Base-by-base conservation (phyloP, 1,139 yeast genomes). In the Hyphopichia khmerensis region DNA sequence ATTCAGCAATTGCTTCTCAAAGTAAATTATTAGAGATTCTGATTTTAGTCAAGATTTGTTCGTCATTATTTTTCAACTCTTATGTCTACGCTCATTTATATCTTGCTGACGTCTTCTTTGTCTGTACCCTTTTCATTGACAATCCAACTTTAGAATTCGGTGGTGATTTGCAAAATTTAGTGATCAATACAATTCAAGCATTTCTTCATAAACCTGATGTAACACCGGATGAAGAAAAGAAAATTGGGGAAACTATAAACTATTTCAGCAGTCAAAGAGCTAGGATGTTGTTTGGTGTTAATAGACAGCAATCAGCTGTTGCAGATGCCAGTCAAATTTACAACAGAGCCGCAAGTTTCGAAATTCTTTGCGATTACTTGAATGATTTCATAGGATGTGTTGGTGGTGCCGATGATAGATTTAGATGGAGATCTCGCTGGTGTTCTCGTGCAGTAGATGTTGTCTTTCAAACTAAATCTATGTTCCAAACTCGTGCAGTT, bases 21-120 rank as follows among this genome's bases (percentile, higher is more conserved):
- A 74, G 80, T 19, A 74, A 77, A 50, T 81, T 93, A 79, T 77
- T 86, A 44, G 96, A 88, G 59, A 75, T 87, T 4, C 78, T 81
- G 30, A 85, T 88, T 4, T 63, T 89, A 52, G 81, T 86, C 6
- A 81, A 80, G 53, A 76, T 86, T 41, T 72, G 86, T 41, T 77
- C 87, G 2, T 79, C 85, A 6, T 61, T 87, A 36, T 81, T 88
- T 48, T 89, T 88, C 67, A 93, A 87, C 58, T 80, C 90, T 0
- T 72, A 82, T 39, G 64, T 76, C 24, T 74, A 83, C 52, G 82
- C 87, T 5, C 84, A 85, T 45, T 69, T 80, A 59, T 87, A 76
- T 57, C 64, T 87, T 47, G 85, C 95, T 3, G 96, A 89, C 53
- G 74, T 87, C 1, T 75, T 87, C 48, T 82, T 83, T 55, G 69